These are phyloP conservation scores for Magnusiomyces fungicola DNA, from an alignment of 1,139 yeast genomes.

Conservation along the genomic window DNA sequence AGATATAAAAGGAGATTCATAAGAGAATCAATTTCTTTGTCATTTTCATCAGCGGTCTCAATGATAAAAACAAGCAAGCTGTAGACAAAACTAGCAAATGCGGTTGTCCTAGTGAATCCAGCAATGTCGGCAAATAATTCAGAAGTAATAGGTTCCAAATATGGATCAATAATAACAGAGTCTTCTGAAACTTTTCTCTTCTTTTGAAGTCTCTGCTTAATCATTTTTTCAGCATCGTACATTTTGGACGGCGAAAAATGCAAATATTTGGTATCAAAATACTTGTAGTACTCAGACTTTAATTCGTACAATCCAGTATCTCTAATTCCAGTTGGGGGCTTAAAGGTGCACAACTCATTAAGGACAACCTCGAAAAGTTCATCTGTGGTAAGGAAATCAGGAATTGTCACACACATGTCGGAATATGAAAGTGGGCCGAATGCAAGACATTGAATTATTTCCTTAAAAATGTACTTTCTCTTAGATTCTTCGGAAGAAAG, in stretches of 20 bases:
- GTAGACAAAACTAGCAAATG: slow-evolving; percentile 29
- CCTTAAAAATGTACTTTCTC: slow-evolving; percentile 50
- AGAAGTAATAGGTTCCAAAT: slow-evolving; percentile 25
- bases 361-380: slow-evolving; percentile 67
- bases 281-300: slow-evolving; percentile 47
- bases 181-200: slow-evolving; percentile 23
- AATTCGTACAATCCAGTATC: slow-evolving; percentile 66
- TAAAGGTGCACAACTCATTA: slow-evolving; percentile 50
- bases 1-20: slow-evolving; percentile 58
- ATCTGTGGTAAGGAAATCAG: slow-evolving; percentile 64
- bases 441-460: slow-evolving; percentile 71
- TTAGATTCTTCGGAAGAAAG: slow-evolving; percentile 43
- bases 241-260: slow-evolving; percentile 71
- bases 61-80: slow-evolving; percentile 20
- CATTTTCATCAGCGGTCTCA: slow-evolving; percentile 12
- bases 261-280: slow-evolving; percentile 74
- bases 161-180: slow-evolving; percentile 32
- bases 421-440: slow-evolving; percentile 69
- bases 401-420: slow-evolving; percentile 58
- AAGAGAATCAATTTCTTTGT: slow-evolving; percentile 36
- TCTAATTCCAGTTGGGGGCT: slow-evolving; percentile 54
- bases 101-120: slow-evolving; percentile 30
- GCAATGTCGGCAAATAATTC: slow-evolving; percentile 33
- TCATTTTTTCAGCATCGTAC: slow-evolving; percentile 60
- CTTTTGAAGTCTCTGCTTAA: slow-evolving; percentile 41